Evolutionary conservation across 345 rosid species (phyloP).

Genomic region (Populus tremula): DNA sequence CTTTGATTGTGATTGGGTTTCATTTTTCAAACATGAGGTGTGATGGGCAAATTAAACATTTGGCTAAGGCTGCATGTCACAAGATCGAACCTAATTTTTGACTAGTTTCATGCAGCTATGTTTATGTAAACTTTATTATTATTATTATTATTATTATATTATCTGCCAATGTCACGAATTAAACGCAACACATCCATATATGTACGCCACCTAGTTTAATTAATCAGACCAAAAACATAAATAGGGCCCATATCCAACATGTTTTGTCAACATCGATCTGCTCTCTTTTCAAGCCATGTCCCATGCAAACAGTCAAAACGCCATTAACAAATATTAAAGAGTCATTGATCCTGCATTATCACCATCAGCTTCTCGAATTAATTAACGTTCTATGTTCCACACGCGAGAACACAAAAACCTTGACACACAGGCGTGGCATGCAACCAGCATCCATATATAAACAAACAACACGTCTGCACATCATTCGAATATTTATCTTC

Average conservation of each 20-base stretch:
- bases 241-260: background rate
- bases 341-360: background rate
- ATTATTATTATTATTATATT: too few relatives aligned
- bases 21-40: background rate
- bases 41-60: background rate
- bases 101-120: background rate
- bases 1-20: too few relatives aligned
- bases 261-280: background rate
- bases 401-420: background rate
- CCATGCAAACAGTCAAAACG: background rate
- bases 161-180: too few relatives aligned
- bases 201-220: too few relatives aligned
- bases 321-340: too few relatives aligned
- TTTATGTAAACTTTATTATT: background rate
- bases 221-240: too few relatives aligned
- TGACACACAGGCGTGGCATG: background rate
- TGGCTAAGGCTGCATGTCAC: background rate
- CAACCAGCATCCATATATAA: background rate
- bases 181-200: too few relatives aligned
- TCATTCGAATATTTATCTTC: background rate
- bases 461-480: background rate
- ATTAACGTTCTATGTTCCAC: background rate
- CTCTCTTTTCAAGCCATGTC: background rate
- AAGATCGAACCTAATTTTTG: background rate
- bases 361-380: too few relatives aligned